phyloP scores from a whole-genome alignment of 2,329 filamentous ascomycete species.

The Trichoderma koningii region DNA sequence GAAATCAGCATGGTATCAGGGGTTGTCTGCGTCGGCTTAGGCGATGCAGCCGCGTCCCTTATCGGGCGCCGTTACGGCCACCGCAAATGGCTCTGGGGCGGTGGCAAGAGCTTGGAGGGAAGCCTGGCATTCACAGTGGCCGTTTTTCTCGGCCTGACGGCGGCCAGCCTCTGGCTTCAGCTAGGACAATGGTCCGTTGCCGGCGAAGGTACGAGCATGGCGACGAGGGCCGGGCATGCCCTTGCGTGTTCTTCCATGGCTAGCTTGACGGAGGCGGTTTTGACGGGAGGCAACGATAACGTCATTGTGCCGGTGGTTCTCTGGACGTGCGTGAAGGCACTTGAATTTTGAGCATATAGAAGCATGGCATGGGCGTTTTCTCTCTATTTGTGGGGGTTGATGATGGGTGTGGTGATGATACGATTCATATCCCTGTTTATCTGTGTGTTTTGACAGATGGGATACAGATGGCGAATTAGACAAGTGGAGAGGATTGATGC shows the following conservation, averaged over 20 bases:
- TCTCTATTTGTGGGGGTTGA: conserved; percentile 7
- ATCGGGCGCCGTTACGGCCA: conserved; percentile 85
- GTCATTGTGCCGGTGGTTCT: conserved; percentile 91
- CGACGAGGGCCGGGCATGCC: conserved; percentile 62
- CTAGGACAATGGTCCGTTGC: conserved; percentile 72
- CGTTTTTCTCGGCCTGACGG: conserved; percentile 72
- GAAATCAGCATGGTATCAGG: conserved; percentile 91
- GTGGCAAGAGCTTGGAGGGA: conserved; percentile 93
- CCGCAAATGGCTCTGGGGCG: conserved; percentile 94
- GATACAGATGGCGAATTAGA: background rate
- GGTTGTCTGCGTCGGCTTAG: conserved; percentile 91
- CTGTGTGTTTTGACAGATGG: conserved; percentile 12
- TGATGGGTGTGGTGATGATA: background rate
- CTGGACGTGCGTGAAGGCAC: conserved; percentile 86
- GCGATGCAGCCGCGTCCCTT: conserved; percentile 88
- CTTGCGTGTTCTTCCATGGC: conserved; percentile 73
- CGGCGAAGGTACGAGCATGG: conserved; percentile 43
- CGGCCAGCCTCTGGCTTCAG: conserved; percentile 72
- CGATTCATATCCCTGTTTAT: background rate
- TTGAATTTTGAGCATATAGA: conserved; percentile 53
- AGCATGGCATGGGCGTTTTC: conserved; percentile 29
- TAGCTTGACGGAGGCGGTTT: conserved; percentile 89
- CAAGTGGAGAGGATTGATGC: background rate
- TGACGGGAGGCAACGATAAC: conserved; percentile 98
- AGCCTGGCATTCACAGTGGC: conserved; percentile 77